Base-by-base conservation (phyloP, 164 flowering plant genomes). In the Umbellularia californica region DNA sequence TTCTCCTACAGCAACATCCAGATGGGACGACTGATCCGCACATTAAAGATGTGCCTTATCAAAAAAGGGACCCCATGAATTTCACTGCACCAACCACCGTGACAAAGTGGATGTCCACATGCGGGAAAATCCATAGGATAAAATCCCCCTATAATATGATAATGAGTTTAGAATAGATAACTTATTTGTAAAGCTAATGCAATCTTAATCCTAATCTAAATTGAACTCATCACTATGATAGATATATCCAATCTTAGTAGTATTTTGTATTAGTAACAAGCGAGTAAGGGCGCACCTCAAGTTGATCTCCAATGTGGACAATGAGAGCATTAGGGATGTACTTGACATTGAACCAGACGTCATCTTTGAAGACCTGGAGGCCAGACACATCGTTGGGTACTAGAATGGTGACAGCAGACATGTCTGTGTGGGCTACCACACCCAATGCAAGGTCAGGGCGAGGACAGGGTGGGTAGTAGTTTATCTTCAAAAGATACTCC, bases 401-500 rank as follows among this genome's bases (percentile, higher is more conserved):
- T 2, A 85, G 77, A 17, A 84, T 52, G 6, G 88, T 84, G 28
- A 85, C 9, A 17, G 79, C 71, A 0, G 81, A 79, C 84, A 82
- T 76, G 69, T 85, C 88, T 3, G 88, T 82, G 73, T 85, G 88
- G 14, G 83, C 77, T 30, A 74, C 83, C 62, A 85, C 87, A 3
- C 87, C 88, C 24, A 85, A 82, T 3, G 82, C 77, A 19, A 85
- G 72, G 50, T 85, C 88, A 17, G 88, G 88, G 2, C 84, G 79
- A 22, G 88, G 88, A 41, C 88, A 85, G 12, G 83, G 85, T 2
- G 88, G 88, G 71, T 85, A 85, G 65, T 80, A 83, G 69, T 73
- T 73, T 19, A 77, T 77, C 65, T 77, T 62, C 70, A 77, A 23
- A n/a, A 82, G 75, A 30, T 77, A 81, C 51, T 73, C 85, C 66